phyloP scores from a whole-genome alignment of 345 rosid species.

The Populus nigra region DNA sequence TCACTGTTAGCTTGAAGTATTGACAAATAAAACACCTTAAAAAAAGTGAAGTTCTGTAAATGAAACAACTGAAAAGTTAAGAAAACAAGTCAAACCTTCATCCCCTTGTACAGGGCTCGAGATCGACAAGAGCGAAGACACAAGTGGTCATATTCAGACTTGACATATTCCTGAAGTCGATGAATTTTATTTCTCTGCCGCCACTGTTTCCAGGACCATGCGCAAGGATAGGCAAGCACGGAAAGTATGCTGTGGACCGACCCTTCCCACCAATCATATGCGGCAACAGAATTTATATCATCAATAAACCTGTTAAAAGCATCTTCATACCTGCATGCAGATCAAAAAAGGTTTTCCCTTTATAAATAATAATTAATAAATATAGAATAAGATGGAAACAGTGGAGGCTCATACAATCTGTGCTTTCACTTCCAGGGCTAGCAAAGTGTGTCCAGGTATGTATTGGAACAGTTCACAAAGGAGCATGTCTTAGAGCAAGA shows the following conservation, averaged over 20 bases:
- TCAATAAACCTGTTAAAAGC: slow-evolving; percentile 95
- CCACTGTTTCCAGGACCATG: slow-evolving; percentile 99
- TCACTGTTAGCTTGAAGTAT: neutral
- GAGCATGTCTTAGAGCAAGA: neutral
- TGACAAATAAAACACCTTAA: neutral
- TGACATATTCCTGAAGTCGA: slow-evolving; percentile 93
- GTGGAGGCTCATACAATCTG: slow-evolving; percentile 8
- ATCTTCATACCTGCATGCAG: slow-evolving; percentile 76
- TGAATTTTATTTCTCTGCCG: slow-evolving; percentile 79
- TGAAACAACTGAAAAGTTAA: slow-evolving; percentile 7
- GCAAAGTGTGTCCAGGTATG: neutral
- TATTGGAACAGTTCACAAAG: slow-evolving; percentile 9
- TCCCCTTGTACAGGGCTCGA: slow-evolving; percentile 95
- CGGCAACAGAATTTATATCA: slow-evolving; percentile 93
- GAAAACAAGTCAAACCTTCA: slow-evolving; percentile 64
- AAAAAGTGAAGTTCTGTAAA: slow-evolving; percentile 8
- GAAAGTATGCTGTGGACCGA: slow-evolving; percentile 90
- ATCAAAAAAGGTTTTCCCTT: slow-evolving; percentile 18
- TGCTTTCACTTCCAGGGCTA: slow-evolving; percentile 6
- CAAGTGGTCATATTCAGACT: slow-evolving; percentile 94
- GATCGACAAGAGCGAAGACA: slow-evolving; percentile 99
- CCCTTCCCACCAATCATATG: slow-evolving; percentile 99
- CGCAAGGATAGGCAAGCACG: slow-evolving; percentile 88
- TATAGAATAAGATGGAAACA: slow-evolving; percentile 5
- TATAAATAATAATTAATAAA: slow-evolving; percentile 7